These are phyloP conservation scores for Curvularia lunata DNA, from an alignment of 2,329 filamentous ascomycete species.

Conservation along the genomic window DNA sequence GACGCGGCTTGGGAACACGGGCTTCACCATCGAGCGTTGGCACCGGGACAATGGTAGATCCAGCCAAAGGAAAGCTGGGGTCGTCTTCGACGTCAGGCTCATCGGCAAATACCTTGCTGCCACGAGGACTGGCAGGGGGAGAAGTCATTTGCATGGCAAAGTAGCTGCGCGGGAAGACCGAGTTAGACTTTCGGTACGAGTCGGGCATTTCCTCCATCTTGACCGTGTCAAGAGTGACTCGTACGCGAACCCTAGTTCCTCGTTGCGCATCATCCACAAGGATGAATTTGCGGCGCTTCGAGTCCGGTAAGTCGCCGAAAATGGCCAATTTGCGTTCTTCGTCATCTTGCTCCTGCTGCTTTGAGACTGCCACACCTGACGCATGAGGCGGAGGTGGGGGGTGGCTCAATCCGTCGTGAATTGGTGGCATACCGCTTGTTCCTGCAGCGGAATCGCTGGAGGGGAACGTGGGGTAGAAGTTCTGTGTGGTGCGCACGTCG, in stretches of 20 bases:
- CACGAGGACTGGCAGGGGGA: conserved; percentile 76
- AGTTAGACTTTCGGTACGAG: conserved; percentile 87
- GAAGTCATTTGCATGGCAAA: conserved; percentile 93
- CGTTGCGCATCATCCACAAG: conserved; percentile 84
- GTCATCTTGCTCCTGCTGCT: conserved; percentile 59
- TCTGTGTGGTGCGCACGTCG: conserved; percentile 75
- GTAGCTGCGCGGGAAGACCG: conserved; percentile 89
- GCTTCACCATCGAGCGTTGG: conserved; percentile 71
- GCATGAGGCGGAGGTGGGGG: conserved; percentile 52
- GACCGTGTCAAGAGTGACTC: conserved; percentile 90
- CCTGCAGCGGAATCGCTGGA: conserved; percentile 61
- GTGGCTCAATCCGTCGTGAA: conserved; percentile 64
- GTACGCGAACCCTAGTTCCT: conserved; percentile 80
- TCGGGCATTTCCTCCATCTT: conserved; percentile 96
- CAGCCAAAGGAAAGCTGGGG: conserved; percentile 49
- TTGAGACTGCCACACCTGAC: conserved; percentile 52
- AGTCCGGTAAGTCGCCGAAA: conserved; percentile 86
- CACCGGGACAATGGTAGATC: conserved; percentile 56
- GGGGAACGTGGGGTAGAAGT: conserved; percentile 76
- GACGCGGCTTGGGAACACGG: conserved; percentile 76
- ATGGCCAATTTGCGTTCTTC: conserved; percentile 70
- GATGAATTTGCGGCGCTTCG: conserved; percentile 95
- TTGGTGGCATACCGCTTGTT: conserved; percentile 67
- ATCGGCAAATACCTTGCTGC: conserved; percentile 75
- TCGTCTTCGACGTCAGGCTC: conserved; percentile 57